Conservation (phyloP, 2,329 filamentous ascomycete genomes). For the Scedosporium apiospermum region DNA sequence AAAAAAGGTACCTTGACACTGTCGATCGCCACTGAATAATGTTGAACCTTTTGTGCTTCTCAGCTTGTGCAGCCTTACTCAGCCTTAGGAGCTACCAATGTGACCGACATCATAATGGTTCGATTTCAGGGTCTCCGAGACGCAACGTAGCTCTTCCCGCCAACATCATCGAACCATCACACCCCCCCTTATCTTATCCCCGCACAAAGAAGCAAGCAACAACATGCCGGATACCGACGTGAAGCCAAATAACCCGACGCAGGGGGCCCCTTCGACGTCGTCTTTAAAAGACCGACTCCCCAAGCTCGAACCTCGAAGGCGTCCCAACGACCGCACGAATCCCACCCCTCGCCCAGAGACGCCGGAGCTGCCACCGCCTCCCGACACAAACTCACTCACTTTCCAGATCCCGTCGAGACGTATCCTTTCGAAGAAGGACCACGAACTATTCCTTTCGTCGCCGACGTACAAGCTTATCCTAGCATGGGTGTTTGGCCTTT, state of each 20-base stretch:
- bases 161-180: neutral
- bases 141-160: neutral
- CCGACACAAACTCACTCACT: constrained; percentile 46
- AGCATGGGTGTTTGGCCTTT: constrained; percentile 77
- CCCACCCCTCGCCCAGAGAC: constrained; percentile 62
- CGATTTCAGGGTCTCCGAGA: constrained; percentile 7
- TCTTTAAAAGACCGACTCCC: constrained; percentile 43
- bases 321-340: constrained; percentile 39
- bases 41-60: neutral
- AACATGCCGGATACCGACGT: constrained; percentile 1
- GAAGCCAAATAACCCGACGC: neutral
- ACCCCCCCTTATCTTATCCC: constrained; percentile 11
- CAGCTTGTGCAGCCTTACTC: neutral
- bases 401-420: constrained; percentile 64
- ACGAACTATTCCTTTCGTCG: constrained; percentile 71
- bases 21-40: too few relatives aligned
- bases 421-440: constrained; percentile 74
- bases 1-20: too few relatives aligned
- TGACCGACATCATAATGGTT: constrained; percentile 5
- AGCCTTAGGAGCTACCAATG: too few relatives aligned
- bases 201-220: constrained; percentile 7
- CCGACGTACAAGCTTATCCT: constrained; percentile 66
- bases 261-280: constrained; percentile 32
- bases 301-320: constrained; percentile 56
- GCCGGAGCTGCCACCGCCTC: constrained; percentile 60